These are phyloP conservation scores for Mallotus repandus DNA, from an alignment of 441 rosid genomes.

Conservation along the genomic window DNA sequence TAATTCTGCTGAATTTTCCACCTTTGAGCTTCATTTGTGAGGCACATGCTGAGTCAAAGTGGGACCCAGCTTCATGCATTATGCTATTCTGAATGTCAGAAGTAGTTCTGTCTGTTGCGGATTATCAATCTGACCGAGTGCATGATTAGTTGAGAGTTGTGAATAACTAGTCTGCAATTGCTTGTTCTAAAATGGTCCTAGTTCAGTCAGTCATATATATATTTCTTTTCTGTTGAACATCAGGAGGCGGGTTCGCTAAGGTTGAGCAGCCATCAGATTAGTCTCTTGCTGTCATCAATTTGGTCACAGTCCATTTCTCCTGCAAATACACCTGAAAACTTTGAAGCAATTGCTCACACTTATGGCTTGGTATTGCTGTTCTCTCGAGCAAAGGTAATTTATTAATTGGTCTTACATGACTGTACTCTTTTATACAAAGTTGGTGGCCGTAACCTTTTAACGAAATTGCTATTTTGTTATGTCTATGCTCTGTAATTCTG, in stretches of 20 bases:
- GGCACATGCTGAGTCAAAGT: not conserved
- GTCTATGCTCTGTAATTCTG: not conserved
- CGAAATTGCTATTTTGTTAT: not conserved
- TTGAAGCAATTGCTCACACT: constrained; percentile 78
- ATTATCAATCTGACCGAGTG: not conserved
- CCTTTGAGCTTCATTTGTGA: not conserved
- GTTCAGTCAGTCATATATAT: constrained; percentile 8
- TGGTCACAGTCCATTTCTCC: constrained; percentile 77
- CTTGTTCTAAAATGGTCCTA: constrained; percentile 14
- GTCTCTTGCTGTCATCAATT: constrained; percentile 73
- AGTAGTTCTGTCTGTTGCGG: not conserved
- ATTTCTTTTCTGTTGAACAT: constrained; percentile 21
- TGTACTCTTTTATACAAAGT: not conserved
- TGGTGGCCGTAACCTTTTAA: constrained; percentile 5
- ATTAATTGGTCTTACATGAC: constrained; percentile 1
- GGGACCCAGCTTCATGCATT: not conserved
- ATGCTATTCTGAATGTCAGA: not conserved
- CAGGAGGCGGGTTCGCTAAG: constrained; percentile 61
- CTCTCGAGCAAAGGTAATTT: constrained; percentile 67
- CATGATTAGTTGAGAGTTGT: constrained; percentile 16
- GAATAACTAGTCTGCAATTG: constrained; percentile 12
- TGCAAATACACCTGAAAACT: constrained; percentile 65
- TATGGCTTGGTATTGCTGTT: constrained; percentile 67
- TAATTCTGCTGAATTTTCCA: not conserved
- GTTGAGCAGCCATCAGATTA: constrained; percentile 74